Conservation (phyloP, 2,329 filamentous ascomycete genomes). For the Fusarium zealandicum region DNA sequence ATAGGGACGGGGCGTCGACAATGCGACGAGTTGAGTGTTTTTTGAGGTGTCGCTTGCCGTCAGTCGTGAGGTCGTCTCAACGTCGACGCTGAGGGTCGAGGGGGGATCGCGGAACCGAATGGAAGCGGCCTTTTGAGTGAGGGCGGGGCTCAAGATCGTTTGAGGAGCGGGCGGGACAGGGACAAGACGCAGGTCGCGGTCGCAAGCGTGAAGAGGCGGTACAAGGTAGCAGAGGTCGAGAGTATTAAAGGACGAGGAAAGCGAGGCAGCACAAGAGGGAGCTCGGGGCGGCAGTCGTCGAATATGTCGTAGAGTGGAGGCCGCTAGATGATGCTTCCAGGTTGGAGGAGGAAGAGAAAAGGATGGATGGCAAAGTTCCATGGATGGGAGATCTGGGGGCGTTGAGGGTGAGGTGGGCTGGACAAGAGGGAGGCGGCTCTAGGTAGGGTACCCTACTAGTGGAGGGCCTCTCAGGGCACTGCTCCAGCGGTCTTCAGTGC, state of each 20-base stretch:
- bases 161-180: slow-evolving; percentile 19
- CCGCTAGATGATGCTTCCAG: slow-evolving; percentile 13
- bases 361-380: slow-evolving; percentile 9
- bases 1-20: slow-evolving; percentile 1
- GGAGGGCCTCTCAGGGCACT: slow-evolving; percentile 6
- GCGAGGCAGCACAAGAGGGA: slow-evolving; percentile 5
- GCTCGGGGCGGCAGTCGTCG: slow-evolving; percentile 16
- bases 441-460: neutral
- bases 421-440: slow-evolving; percentile 7
- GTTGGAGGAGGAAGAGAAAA: slow-evolving; percentile 10
- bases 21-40: neutral
- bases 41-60: slow-evolving; percentile 15
- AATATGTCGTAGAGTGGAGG: slow-evolving; percentile 29
- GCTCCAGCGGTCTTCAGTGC: slow-evolving; percentile 13
- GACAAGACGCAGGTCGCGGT: slow-evolving; percentile 13
- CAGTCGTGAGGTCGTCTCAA: slow-evolving; percentile 2
- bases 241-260: slow-evolving; percentile 2
- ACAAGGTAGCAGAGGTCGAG: neutral
- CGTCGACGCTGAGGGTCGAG: slow-evolving; percentile 1
- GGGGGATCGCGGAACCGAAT: slow-evolving; percentile 17
- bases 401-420: neutral
- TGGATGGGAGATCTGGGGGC: slow-evolving; percentile 19
- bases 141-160: slow-evolving; percentile 35
- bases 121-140: slow-evolving; percentile 22
- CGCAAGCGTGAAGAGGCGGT: slow-evolving; percentile 9